Conservation (phyloP, 305 asterid genomes). For the Plantago rigida region DNA sequence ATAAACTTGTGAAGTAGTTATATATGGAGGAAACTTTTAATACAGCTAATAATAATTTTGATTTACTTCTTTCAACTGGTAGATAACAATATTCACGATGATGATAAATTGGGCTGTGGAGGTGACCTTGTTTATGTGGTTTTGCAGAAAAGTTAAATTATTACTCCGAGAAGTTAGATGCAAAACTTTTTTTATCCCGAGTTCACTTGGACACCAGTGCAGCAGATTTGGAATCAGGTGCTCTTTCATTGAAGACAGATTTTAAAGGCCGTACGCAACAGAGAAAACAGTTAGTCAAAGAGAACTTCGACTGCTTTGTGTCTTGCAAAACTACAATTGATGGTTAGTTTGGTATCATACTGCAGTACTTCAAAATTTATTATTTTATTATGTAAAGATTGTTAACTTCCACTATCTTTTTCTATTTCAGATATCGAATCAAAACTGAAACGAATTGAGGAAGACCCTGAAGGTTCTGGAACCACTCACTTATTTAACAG, state of each 20-base stretch:
- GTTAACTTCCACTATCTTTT: constrained; percentile 25
- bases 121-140: constrained; percentile 26
- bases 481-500: constrained; percentile 66
- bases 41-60: too few species aligned
- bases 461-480: constrained; percentile 98
- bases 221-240: constrained; percentile 85
- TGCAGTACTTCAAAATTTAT: not conserved
- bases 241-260: constrained; percentile 74
- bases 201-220: constrained; percentile 84
- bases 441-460: constrained; percentile 89
- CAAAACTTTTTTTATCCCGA: constrained; percentile 76
- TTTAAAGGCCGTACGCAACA: constrained; percentile 94
- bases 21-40: not conserved
- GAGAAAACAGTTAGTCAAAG: constrained; percentile 93
- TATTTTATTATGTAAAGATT: constrained; percentile 2
- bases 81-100: not conserved
- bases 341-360: constrained; percentile 48
- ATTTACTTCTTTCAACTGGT: too few species aligned
- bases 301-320: constrained; percentile 97
- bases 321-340: constrained; percentile 98
- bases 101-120: constrained; percentile 21
- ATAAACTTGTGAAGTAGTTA: too few species aligned
- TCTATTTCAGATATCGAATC: constrained; percentile 73
- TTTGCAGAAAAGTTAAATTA: constrained; percentile 79
- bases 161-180: constrained; percentile 81